Conservation (phyloP, 2,329 filamentous ascomycete species). For the Lachnellula subtilissima region DNA sequence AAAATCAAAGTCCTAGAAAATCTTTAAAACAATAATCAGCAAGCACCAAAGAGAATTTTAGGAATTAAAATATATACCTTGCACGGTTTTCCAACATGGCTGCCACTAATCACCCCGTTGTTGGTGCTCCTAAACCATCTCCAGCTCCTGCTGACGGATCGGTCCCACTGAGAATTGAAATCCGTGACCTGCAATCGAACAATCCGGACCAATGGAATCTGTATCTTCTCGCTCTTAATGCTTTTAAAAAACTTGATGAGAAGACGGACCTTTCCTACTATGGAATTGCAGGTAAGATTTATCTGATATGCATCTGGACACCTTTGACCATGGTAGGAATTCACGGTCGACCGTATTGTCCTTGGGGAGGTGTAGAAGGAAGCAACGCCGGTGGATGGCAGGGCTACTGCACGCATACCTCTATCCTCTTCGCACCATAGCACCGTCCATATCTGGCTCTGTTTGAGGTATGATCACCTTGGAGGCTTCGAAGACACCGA, state of each 20-base stretch:
- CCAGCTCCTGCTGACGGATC: conserved; percentile 6
- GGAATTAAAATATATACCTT: too few species aligned
- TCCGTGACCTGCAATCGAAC: conserved; percentile 60
- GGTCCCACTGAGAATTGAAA: conserved; percentile 52
- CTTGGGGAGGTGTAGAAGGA: conserved; percentile 50
- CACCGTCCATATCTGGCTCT: conserved; percentile 74
- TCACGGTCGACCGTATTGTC: conserved; percentile 65
- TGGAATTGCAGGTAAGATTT: conserved; percentile 60
- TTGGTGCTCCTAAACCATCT: too few species aligned
- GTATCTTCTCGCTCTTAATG: conserved; percentile 67
- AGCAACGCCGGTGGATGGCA: conserved; percentile 29
- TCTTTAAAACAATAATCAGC: too few species aligned
- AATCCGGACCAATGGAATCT: conserved; percentile 64
- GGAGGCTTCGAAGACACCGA: neutral
- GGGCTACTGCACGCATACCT: conserved; percentile 69
- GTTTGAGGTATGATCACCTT: conserved; percentile 42
- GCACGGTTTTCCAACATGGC: too few species aligned
- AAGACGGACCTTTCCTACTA: conserved; percentile 71
- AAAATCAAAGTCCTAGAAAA: too few species aligned
- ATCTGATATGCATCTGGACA: neutral
- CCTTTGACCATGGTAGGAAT: conserved; percentile 47
- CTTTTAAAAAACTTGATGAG: conserved; percentile 61
- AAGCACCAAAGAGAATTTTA: too few species aligned
- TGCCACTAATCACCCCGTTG: too few species aligned
- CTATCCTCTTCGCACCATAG: conserved; percentile 74